These are phyloP conservation scores for Mycosphaerella arachidis DNA, from an alignment of 2,329 filamentous ascomycete species.

Conservation along the genomic window DNA sequence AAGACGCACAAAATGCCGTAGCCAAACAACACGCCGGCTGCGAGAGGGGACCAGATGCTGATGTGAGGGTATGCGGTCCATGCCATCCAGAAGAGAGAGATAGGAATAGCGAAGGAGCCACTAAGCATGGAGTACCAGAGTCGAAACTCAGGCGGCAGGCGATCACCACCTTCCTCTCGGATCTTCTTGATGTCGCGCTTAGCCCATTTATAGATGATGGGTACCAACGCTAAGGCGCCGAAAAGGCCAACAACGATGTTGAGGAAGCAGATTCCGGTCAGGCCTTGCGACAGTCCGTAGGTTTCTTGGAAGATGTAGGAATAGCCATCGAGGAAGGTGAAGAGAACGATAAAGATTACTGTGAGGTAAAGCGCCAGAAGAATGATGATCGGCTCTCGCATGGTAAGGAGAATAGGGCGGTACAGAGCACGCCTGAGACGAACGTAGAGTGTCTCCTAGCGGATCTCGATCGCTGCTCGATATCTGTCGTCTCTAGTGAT, in stretches of 20 bases:
- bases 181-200: conserved; percentile 40
- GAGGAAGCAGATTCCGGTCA: conserved; percentile 16
- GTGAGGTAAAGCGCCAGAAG: conserved; percentile 50
- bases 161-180: conserved; percentile 33
- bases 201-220: conserved; percentile 18
- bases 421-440: conserved; percentile 37
- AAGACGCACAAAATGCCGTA: conserved; percentile 49
- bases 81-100: conserved; percentile 56
- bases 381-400: conserved; percentile 35
- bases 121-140: conserved; percentile 51
- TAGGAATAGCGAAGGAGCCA: conserved; percentile 45
- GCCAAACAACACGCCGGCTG: conserved; percentile 51
- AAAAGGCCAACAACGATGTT: conserved; percentile 17
- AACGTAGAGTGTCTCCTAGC: conserved; percentile 36
- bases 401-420: conserved; percentile 42
- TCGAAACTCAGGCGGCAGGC: conserved; percentile 50
- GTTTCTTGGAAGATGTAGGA: conserved; percentile 50
- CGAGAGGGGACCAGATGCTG: conserved; percentile 50
- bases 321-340: conserved; percentile 53
- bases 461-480: conserved; percentile 44
- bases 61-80: conserved; percentile 47
- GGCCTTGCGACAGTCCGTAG: conserved; percentile 39
- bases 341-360: conserved; percentile 50
- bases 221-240: conserved; percentile 13
- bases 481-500: conserved; percentile 43